A percentile compares a stretch with the other conserved stretches of the same genome.
Conservation (phyloP, 2,329 filamentous ascomycete species). For the Xylaria digitata region DNA sequence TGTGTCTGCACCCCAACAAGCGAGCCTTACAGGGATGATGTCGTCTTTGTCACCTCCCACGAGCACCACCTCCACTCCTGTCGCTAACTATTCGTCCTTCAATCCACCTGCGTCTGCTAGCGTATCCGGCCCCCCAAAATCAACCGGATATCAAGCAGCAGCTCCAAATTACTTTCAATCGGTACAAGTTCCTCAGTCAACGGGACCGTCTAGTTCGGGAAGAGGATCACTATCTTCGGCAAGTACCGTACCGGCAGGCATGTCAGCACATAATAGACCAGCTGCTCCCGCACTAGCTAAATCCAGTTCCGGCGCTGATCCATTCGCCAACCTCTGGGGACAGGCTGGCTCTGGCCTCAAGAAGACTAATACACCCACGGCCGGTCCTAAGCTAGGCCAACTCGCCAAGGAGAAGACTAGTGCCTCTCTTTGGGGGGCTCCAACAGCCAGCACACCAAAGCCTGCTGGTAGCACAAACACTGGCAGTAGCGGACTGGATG, state of each 20-base stretch:
- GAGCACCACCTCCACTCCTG: conserved; percentile 65
- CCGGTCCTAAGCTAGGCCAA: conserved; percentile 86
- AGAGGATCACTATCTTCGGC: conserved; percentile 41
- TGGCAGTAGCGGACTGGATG: conserved; percentile 49
- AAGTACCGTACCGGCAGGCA: conserved; percentile 47
- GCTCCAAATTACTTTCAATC: conserved; percentile 97
- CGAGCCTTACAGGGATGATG: conserved; percentile 83
- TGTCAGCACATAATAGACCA: conserved; percentile 62
- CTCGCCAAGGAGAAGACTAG: conserved; percentile 98
- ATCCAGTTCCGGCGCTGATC: conserved; percentile 76
- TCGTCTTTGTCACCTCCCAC: conserved; percentile 82
- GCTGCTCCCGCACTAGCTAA: conserved; percentile 61
- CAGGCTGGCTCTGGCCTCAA: conserved; percentile 79
- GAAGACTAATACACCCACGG: conserved; percentile 72
- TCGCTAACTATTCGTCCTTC: conserved; percentile 74
- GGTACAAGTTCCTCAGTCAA: conserved; percentile 61
- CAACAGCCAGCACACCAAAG: conserved; percentile 55
- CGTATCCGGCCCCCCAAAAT: conserved; percentile 60
- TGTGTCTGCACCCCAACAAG: conserved; percentile 82
- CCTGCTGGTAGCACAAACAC: conserved; percentile 40
- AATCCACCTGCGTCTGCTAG: conserved; percentile 59
- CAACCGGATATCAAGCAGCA: conserved; percentile 76
- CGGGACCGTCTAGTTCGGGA: conserved; percentile 46
- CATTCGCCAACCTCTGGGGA: conserved; percentile 89
- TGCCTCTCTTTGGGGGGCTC: conserved; percentile 90